Base-by-base conservation (phyloP, 2,329 filamentous ascomycete genomes). In the Ophiostoma fasciatum region DNA sequence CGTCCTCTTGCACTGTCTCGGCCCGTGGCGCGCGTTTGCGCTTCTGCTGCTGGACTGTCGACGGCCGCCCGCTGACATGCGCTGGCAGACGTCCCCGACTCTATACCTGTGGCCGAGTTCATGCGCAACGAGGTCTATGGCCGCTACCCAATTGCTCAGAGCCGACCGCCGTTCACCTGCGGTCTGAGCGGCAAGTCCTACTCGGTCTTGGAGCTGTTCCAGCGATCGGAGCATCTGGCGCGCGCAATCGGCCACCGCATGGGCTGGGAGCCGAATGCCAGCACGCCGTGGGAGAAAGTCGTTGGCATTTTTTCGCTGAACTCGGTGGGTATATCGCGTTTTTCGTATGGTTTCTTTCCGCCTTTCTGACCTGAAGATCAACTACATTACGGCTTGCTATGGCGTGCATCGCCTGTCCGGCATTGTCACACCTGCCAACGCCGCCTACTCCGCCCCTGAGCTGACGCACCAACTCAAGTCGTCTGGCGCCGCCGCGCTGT, bases 261-360 rank as follows among this genome's bases (percentile, higher is more conserved):
- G 39, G 75, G 71, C 36, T 83, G 80, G 71, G 51, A 64, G n/a
- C 71, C 77, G 2, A 78, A 83, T 45, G 52, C 71, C 35, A 80
- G 77, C 6, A 69, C 71, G 0, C 78, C 83, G 49, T 85, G 76
- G 73, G 79, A 87, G 46, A 87, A 87, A 56, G 75, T 83, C 15
- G 57, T 80, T 29, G 75, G 64, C 4, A 62, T 84, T 25, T 87
- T 81, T 56, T 75, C 74, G 17, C 53, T 82, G 42, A 90, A 88
- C 49, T 78, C 79, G 25, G 55, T n/a, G n/a, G n/a, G n/a, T n/a
- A n/a, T n/a, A n/a, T n/a, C n/a, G n/a, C n/a, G n/a, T n/a, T n/a
- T n/a, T n/a, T n/a, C n/a, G n/a, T n/a, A n/a, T n/a, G n/a, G n/a
- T n/a, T n/a, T n/a, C n/a, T n/a, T n/a, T n/a, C n/a, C n/a, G n/a